Conservation (phyloP, 495 filamentous ascomycete genomes). For the Lasiosphaeriaceae sp. region DNA sequence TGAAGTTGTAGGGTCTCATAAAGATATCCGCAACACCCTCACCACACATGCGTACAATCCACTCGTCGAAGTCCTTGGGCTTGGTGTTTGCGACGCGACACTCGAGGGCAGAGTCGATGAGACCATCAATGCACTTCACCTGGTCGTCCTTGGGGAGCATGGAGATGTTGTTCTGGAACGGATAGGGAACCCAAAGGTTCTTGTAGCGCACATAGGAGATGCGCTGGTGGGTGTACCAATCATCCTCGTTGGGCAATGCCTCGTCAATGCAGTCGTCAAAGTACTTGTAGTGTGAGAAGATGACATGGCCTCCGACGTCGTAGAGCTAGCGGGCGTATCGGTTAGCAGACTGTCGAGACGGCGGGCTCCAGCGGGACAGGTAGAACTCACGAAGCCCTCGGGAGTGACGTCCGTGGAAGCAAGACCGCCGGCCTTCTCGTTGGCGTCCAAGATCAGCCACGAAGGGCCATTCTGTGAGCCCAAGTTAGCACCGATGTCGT, state of each 20-base stretch:
- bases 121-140: conserved; percentile 89
- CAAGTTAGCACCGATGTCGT: conserved; percentile 21
- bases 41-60: conserved; percentile 93
- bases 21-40: conserved; percentile 88
- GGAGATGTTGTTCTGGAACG: conserved; percentile 99
- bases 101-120: conserved; percentile 93
- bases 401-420: conserved; percentile 94
- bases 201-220: conserved; percentile 99
- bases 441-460: conserved; percentile 93
- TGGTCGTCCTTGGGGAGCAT: conserved; percentile 98
- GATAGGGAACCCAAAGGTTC: conserved; percentile 93
- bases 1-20: conserved; percentile 99
- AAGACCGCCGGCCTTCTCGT: conserved; percentile 90
- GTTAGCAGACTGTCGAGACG: conserved; percentile 1
- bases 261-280: conserved; percentile 98
- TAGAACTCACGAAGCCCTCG: conserved; percentile 87
- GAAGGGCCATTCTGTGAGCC: conserved; percentile 72
- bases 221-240: conserved; percentile 98
- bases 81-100: conserved; percentile 81
- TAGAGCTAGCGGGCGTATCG: conserved; percentile 69
- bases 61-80: conserved; percentile 95
- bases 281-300: conserved; percentile 99
- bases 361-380: background rate
- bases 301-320: conserved; percentile 98
- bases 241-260: conserved; percentile 84